These are phyloP conservation scores for Corchorus olitorius DNA, from an alignment of 345 rosid species.

Conservation along the genomic window DNA sequence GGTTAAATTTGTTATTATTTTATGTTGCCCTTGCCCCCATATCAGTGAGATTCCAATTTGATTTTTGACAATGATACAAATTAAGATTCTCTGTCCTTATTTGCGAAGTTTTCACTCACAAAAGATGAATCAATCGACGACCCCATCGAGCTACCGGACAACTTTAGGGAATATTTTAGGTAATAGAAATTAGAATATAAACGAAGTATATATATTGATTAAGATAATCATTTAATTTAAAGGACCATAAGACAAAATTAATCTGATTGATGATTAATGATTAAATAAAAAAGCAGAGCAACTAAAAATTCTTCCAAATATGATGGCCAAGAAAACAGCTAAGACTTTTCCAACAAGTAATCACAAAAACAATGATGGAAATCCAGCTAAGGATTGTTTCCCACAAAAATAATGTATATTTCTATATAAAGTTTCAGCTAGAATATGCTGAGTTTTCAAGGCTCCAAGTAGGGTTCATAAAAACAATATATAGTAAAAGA, in stretches of 20 bases:
- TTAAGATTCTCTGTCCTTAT: neutral
- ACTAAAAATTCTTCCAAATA: neutral
- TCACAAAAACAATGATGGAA: neutral
- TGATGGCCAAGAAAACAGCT: neutral
- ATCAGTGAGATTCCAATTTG: neutral
- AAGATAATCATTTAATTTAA: neutral
- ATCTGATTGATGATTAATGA: neutral
- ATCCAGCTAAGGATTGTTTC: conserved; percentile 10
- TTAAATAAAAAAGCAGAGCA: neutral
- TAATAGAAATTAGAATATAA: neutral
- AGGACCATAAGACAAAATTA: neutral
- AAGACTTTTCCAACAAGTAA: neutral
- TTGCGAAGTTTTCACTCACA: neutral
- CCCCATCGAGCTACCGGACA: neutral
- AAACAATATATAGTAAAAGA: neutral
- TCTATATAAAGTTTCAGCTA: neutral
- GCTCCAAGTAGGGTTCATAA: neutral
- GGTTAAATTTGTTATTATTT: neutral
- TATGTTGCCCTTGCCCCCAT: neutral
- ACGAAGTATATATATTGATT: neutral
- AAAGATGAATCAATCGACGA: neutral
- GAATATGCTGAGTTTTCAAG: neutral
- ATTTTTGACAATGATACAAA: neutral
- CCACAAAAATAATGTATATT: neutral
- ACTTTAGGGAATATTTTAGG: neutral